A percentile compares a stretch with the other conserved stretches of the same genome.
These are phyloP conservation scores for Didymella sp. DNA, from an alignment of 2,329 filamentous ascomycete species.

Conservation along the genomic window DNA sequence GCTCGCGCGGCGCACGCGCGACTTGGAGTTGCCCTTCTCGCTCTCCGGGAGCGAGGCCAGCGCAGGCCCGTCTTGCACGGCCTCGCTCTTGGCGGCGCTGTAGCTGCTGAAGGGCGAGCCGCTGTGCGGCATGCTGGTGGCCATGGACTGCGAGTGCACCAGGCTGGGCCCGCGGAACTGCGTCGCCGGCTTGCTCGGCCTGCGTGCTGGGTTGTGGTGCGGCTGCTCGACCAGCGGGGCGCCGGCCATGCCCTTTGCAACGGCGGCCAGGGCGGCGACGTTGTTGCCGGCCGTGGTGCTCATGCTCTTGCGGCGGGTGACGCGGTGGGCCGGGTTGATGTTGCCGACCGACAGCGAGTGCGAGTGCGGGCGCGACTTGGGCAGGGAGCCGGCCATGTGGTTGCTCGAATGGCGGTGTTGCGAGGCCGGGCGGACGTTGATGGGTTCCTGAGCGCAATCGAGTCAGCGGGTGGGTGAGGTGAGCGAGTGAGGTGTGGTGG, in stretches of 20 bases:
- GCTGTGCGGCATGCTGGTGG: conserved; percentile 71
- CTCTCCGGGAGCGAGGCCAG: conserved; percentile 56
- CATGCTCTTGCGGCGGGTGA: conserved; percentile 93
- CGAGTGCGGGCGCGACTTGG: conserved; percentile 77
- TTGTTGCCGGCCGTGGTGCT: conserved; percentile 75
- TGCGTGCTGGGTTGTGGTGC: conserved; percentile 64
- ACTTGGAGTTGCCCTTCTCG: conserved; percentile 58
- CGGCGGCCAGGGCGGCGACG: conserved; percentile 76
- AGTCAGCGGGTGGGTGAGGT: conserved; percentile 48
- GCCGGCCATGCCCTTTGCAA: conserved; percentile 68
- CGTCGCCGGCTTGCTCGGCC: conserved; percentile 66
- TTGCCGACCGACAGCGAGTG: conserved; percentile 80
- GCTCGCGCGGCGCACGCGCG: conserved; percentile 71
- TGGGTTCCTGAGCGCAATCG: conserved; percentile 44
- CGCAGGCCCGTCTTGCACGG: conserved; percentile 72
- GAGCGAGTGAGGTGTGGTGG: conserved; percentile 28
- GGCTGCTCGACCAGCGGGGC: conserved; percentile 60
- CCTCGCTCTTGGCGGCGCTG: conserved; percentile 58
- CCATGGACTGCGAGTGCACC: conserved; percentile 60
- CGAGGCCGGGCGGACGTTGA: conserved; percentile 53
- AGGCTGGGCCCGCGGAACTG: conserved; percentile 55
- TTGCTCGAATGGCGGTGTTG: conserved; percentile 60
- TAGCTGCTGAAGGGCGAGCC: conserved; percentile 48
- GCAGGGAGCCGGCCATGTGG: conserved; percentile 62
- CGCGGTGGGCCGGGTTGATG: conserved; percentile 81